phyloP scores from a whole-genome alignment of 2,329 filamentous ascomycete species.

The Colletotrichum filicis region DNA sequence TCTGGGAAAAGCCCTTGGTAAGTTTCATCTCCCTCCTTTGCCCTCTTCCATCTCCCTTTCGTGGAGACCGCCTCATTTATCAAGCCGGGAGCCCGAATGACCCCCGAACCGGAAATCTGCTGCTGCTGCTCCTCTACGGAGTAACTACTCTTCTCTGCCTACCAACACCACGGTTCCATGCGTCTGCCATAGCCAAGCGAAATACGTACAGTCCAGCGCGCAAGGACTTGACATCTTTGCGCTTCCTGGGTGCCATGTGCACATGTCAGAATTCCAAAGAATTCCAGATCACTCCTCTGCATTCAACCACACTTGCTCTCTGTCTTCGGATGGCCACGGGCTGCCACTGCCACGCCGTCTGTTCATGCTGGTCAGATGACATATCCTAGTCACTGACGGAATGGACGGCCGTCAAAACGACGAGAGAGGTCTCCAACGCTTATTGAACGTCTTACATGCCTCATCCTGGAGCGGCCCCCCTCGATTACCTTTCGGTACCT shows the following conservation, averaged over 20 bases:
- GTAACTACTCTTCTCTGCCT: background rate
- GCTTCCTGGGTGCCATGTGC: conserved; percentile 18
- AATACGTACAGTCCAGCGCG: conserved; percentile 9
- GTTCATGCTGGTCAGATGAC: background rate
- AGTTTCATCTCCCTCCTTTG: background rate
- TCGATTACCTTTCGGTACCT: conserved; percentile 27
- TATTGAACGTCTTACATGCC: conserved; percentile 18
- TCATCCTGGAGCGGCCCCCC: conserved; percentile 6
- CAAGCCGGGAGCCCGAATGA: background rate
- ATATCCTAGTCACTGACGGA: conserved; percentile 5
- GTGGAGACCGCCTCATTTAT: conserved; percentile 7
- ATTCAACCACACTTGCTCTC: background rate
- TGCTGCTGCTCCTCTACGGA: background rate
- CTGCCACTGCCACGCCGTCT: background rate
- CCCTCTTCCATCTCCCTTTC: background rate
- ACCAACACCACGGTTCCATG: background rate
- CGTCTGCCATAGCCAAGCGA: conserved; percentile 2
- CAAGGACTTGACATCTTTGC: background rate
- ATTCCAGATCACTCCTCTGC: background rate
- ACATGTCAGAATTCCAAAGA: conserved; percentile 12
- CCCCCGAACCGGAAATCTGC: background rate
- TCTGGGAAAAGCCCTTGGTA: background rate
- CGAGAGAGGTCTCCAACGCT: background rate
- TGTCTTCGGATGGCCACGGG: background rate
- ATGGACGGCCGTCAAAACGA: conserved; percentile 3